A percentile compares a stretch with the other conserved stretches of the same genome.
Evolutionary conservation across 257 asterid genomes (phyloP).

Genomic region (Rauvolfia tetraphylla): DNA sequence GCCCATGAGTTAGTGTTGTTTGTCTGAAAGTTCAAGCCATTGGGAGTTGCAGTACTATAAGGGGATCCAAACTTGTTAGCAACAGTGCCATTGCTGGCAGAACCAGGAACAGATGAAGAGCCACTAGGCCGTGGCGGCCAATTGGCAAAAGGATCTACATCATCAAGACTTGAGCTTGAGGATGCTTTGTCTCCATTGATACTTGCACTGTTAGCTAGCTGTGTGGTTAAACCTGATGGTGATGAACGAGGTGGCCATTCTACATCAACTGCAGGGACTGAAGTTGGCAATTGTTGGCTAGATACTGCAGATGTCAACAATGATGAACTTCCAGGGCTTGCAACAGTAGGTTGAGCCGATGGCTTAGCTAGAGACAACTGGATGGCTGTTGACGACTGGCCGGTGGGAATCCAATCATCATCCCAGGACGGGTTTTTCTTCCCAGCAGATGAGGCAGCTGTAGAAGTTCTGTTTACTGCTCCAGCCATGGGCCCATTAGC

Average conservation of each 20-base stretch:
- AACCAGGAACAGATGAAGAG: slow-evolving; percentile 37
- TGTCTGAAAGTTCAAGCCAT: slow-evolving; percentile 49
- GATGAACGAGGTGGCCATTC: slow-evolving; percentile 93
- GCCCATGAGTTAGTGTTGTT: slow-evolving; percentile 51
- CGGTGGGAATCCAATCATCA: slow-evolving; percentile 84
- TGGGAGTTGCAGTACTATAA: slow-evolving; percentile 30
- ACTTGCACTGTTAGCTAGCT: slow-evolving; percentile 31
- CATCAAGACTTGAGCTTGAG: slow-evolving; percentile 48
- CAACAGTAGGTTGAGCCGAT: slow-evolving; percentile 42
- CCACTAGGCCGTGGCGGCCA: slow-evolving; percentile 85
- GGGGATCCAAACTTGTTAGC: slow-evolving; percentile 30
- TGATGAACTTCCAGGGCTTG: slow-evolving; percentile 31
- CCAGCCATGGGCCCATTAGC: slow-evolving; percentile 42
- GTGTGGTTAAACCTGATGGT: slow-evolving; percentile 31
- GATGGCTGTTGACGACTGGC: slow-evolving; percentile 44
- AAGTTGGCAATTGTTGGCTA: slow-evolving; percentile 49
- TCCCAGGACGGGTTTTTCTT: slow-evolving; percentile 81
- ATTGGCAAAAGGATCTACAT: slow-evolving; percentile 84
- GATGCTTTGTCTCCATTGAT: slow-evolving; percentile 39
- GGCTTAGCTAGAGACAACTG: slow-evolving; percentile 44
- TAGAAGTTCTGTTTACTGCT: slow-evolving; percentile 45
- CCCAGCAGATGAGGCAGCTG: slow-evolving; percentile 41
- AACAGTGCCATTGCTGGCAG: slow-evolving; percentile 41
- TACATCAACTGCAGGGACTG: slow-evolving; percentile 89
- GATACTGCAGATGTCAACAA: slow-evolving; percentile 36